Base-by-base conservation (phyloP, 177 flowering plant genomes). In the Vitis hybrid region DNA sequence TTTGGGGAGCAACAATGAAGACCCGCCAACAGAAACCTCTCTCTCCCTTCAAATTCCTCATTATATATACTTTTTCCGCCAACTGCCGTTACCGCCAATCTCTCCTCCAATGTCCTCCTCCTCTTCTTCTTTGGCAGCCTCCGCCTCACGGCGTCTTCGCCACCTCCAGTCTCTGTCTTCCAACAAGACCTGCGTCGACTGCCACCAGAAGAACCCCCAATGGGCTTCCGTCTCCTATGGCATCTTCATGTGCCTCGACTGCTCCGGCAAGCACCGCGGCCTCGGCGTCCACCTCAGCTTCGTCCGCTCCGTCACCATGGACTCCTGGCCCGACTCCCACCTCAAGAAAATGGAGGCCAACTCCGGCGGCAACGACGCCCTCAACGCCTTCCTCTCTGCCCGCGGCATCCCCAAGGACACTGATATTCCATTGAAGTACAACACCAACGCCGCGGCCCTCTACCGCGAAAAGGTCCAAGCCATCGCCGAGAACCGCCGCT, bases 161-260 rank as follows among this genome's bases (percentile, higher is more conserved):
- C 89, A 84, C 13, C 89, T 95, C 16, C 99, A 95, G 86, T 77
- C 92, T 29, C 94, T 84, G 63, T 75, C 85, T 3, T 87, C 83
- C 2, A 95, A 95, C 89, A 89, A 86, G 81, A 80, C 78, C 74
- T 95, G 99, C 80, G 99, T 95, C n/a, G 99, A 95, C 60, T 93
- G 99, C 74, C 62, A 93, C 19, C 98, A 93, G 80, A 93, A 89
- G 80, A 93, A 95, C 68, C 99, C 99, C 2, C 99, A 95, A 73
- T 95, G 99, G 99, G 99, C 99, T 0, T 95, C 99, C 5, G 98
- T 95, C 0, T 90, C 99, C 7, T 95, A 95, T 81, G 99, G 99
- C 15, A 80, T 95, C 45, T 95, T 95, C 87, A 93, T 93, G 99
- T 95, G 99, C 75, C 76, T 95, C 3, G 99, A 95, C 68, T 95